Evolutionary conservation across 768 basidiomycete genomes (phyloP).

Genomic region (Mrakia frigida): DNA sequence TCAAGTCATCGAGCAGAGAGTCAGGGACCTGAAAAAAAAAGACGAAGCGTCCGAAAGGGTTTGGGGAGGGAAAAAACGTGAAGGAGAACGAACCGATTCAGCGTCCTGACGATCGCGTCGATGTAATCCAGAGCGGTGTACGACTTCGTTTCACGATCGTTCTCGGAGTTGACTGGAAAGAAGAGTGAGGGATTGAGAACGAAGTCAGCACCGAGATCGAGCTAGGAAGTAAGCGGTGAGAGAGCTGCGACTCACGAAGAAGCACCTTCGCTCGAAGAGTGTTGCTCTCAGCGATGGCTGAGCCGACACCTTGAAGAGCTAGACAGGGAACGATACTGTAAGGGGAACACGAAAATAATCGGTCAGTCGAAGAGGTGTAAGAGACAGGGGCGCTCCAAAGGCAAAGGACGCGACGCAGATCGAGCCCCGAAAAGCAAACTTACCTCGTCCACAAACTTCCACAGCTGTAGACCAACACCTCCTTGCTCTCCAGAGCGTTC

Average conservation of each 20-base stretch:
- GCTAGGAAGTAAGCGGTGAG: conserved; percentile 21
- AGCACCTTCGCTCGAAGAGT: conserved; percentile 72
- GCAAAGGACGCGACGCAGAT: not conserved
- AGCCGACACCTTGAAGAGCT: conserved; percentile 71
- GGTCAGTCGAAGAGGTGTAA: not conserved
- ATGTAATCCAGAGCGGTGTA: conserved; percentile 83
- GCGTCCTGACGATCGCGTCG: conserved; percentile 64
- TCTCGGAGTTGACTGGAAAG: conserved; percentile 68
- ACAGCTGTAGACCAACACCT: conserved; percentile 81
- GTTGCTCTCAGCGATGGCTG: conserved; percentile 66
- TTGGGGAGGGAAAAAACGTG: not conserved
- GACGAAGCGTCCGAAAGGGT: too few relatives aligned
- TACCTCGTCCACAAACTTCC: conserved; percentile 95
- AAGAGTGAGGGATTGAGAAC: not conserved
- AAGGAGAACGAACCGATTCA: conserved; percentile 50
- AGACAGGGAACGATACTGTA: conserved; percentile 83
- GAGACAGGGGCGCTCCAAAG: not conserved
- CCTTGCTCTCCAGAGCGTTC: conserved; percentile 55
- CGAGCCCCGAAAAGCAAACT: conserved; percentile 32
- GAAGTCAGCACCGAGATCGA: conserved; percentile 10
- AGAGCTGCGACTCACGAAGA: conserved; percentile 56
- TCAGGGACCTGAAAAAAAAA: not conserved
- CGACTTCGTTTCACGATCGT: conserved; percentile 83
- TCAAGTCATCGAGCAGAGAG: not conserved
- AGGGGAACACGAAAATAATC: not conserved